A percentile compares a stretch with the other conserved stretches of the same genome.
phyloP scores from a whole-genome alignment of 495 filamentous ascomycete species.

The Geopyxis carbonaria region DNA sequence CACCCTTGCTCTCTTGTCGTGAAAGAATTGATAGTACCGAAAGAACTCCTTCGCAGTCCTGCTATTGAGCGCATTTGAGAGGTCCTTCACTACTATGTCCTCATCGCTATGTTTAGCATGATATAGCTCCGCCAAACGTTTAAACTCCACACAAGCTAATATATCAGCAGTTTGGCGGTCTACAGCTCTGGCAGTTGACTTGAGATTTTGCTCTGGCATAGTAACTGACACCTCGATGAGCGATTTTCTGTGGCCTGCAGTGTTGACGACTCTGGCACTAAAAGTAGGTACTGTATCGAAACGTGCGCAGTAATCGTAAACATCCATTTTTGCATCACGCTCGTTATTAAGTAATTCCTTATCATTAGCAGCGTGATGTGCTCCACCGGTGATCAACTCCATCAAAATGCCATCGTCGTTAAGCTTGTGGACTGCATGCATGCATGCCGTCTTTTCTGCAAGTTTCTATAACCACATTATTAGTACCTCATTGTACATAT shows the following conservation, averaged over 20 bases:
- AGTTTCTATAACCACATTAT: conserved; percentile 24
- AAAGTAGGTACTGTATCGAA: conserved; percentile 29
- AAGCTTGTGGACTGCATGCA: conserved; percentile 26
- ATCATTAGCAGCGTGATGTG: conserved; percentile 17
- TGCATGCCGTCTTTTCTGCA: conserved; percentile 26
- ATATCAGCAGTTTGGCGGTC: conserved; percentile 26
- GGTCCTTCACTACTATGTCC: conserved; percentile 27
- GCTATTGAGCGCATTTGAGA: conserved; percentile 25
- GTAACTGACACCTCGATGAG: conserved; percentile 27
- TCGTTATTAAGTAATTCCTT: conserved; percentile 20
- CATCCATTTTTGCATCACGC: conserved; percentile 28
- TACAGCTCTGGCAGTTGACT: conserved; percentile 21
- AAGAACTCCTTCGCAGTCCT: conserved; percentile 31
- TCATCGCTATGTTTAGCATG: conserved; percentile 28
- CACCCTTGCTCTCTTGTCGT: conserved; percentile 17
- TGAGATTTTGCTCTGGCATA: conserved; percentile 31
- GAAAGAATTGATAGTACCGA: conserved; percentile 27
- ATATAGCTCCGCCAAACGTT: conserved; percentile 29
- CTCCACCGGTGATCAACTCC: conserved; percentile 16
- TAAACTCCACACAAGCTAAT: conserved; percentile 29
- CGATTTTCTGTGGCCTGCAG: conserved; percentile 7
- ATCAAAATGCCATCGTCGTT: conserved; percentile 24
- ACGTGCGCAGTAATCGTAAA: conserved; percentile 35
- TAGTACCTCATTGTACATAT: no score
- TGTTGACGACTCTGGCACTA: conserved; percentile 7